These are phyloP conservation scores for Hyphopichia khmerensis DNA, from an alignment of 1,139 yeast species.

Conservation along the genomic window DNA sequence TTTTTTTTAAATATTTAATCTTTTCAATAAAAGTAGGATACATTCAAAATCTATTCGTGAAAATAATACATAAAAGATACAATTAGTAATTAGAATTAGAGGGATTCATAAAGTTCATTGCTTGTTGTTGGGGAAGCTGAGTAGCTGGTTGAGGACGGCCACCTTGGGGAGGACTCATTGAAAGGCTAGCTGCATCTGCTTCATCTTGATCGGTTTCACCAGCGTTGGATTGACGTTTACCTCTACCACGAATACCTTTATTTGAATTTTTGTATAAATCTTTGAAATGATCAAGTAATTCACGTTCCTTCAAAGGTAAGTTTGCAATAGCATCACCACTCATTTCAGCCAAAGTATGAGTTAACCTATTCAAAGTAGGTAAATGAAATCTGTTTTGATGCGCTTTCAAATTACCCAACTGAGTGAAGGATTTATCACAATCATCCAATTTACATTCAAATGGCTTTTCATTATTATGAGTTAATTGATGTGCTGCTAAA, in stretches of 20 bases:
- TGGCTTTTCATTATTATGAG: constrained; percentile 80
- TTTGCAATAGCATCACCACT: constrained; percentile 44
- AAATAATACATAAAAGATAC: constrained; percentile 1
- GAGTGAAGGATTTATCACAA: constrained; percentile 86
- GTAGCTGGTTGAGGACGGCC: background rate
- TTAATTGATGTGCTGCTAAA: constrained; percentile 78
- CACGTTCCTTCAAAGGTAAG: constrained; percentile 63
- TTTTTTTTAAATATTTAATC: background rate
- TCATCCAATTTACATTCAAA: constrained; percentile 75
- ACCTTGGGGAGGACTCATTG: constrained; percentile 1
- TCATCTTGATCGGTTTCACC: background rate
- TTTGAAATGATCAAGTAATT: constrained; percentile 72
- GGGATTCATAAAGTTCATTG: background rate
- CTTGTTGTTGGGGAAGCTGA: constrained; percentile 2
- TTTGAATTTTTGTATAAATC: constrained; percentile 82
- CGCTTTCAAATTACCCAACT: constrained; percentile 87
- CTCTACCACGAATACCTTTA: constrained; percentile 89
- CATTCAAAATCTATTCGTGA: too few species aligned
- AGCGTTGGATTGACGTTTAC: constrained; percentile 34
- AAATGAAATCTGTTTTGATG: constrained; percentile 90
- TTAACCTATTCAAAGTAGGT: constrained; percentile 63
- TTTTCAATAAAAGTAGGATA: background rate
- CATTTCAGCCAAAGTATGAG: constrained; percentile 62
- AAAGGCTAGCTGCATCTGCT: background rate
- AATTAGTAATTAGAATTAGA: background rate